Evolutionary conservation across 2,329 filamentous ascomycete species (phyloP).

Genomic region (Leptodontidium sp.): DNA sequence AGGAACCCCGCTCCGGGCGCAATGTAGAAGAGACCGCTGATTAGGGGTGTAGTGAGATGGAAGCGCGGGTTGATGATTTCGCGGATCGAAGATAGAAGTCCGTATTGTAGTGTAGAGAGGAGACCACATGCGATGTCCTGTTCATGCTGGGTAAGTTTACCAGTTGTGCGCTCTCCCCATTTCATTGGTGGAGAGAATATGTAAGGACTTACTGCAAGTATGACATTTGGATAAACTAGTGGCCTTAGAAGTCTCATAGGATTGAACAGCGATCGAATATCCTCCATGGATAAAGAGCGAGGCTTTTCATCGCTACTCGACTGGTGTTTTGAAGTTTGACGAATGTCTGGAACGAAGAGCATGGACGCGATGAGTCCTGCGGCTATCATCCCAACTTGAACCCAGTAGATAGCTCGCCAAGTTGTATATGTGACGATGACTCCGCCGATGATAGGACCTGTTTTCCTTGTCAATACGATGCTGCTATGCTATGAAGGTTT

Average conservation of each 20-base stretch:
- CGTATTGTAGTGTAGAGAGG: conserved; percentile 53
- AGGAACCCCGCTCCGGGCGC: conserved; percentile 73
- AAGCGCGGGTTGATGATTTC: conserved; percentile 77
- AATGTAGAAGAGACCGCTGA: conserved; percentile 73
- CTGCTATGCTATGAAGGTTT: not conserved
- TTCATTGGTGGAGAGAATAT: too few relatives aligned
- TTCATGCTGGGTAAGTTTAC: not conserved
- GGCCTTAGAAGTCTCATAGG: not conserved
- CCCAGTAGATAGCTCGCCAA: conserved; percentile 47
- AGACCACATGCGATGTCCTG: conserved; percentile 32
- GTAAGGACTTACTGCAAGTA: conserved; percentile 6
- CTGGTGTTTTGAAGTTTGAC: not conserved
- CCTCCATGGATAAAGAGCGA: not conserved
- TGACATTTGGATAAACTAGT: conserved; percentile 9
- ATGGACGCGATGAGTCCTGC: conserved; percentile 43
- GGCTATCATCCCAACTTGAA: conserved; percentile 47
- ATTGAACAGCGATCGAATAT: conserved; percentile 7
- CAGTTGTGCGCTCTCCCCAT: not conserved
- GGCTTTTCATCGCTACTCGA: not conserved
- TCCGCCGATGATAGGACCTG: conserved; percentile 44
- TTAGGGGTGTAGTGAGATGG: conserved; percentile 66
- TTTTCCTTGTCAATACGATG: not conserved
- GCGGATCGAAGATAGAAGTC: conserved; percentile 67
- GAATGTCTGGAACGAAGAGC: conserved; percentile 40
- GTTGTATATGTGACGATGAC: conserved; percentile 45